phyloP scores from a whole-genome alignment of 1,284 basidiomycete species.

The Ustilago vetiveriae region DNA sequence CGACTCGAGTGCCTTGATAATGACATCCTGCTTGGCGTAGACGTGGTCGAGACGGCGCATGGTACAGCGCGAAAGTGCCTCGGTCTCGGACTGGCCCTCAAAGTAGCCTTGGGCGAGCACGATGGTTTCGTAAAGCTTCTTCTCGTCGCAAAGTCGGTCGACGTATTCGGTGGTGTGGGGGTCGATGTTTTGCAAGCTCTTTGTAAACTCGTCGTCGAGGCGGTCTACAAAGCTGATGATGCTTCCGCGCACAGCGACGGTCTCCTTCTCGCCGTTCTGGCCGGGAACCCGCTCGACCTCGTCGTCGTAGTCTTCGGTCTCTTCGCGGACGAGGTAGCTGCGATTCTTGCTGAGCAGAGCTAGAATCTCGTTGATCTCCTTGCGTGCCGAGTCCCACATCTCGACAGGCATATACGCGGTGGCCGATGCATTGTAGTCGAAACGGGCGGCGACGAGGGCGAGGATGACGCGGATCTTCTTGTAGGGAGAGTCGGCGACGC shows the following conservation, averaged over 20 bases:
- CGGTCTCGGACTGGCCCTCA: constrained; percentile 51
- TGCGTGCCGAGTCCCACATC: constrained; percentile 86
- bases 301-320: constrained; percentile 92
- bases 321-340: constrained; percentile 80
- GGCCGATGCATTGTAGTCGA: constrained; percentile 93
- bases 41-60: constrained; percentile 97
- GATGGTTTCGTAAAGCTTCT: constrained; percentile 90
- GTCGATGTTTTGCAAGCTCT: constrained; percentile 96
- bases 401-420: constrained; percentile 90
- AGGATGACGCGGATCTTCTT: constrained; percentile 93
- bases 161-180: constrained; percentile 99
- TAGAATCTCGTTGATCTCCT: constrained; percentile 87
- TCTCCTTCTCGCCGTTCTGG: constrained; percentile 65
- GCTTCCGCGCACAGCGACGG: constrained; percentile 63
- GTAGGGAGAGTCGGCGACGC: constrained; percentile 82
- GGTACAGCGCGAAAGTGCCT: constrained; percentile 74
- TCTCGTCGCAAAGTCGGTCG: constrained; percentile 85
- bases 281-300: constrained; percentile 82
- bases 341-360: constrained; percentile 78
- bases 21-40: constrained; percentile 92
- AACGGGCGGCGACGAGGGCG: constrained; percentile 90
- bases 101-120: constrained; percentile 91
- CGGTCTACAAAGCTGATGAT: constrained; percentile 81
- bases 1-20: constrained; percentile 87
- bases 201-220: constrained; percentile 97